Evolutionary conservation across 495 filamentous ascomycete genomes (phyloP).

Genomic region (Neurospora cerealis): DNA sequence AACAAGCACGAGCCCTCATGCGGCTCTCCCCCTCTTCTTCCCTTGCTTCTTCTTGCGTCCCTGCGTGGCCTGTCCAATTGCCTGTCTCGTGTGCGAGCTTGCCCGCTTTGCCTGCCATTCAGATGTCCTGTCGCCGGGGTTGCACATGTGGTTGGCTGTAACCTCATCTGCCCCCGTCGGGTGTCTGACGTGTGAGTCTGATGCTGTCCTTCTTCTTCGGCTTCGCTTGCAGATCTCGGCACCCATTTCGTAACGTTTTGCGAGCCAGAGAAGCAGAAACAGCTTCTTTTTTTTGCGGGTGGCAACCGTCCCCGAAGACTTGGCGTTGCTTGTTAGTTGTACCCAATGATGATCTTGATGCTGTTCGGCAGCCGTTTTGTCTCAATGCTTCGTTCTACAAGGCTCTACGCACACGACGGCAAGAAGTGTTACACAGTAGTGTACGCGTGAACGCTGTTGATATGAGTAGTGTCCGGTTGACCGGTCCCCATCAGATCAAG

Average conservation of each 20-base stretch:
- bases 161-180: background rate
- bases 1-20: conserved; percentile 15
- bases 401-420: background rate
- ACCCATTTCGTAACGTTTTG: background rate
- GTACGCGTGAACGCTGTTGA: background rate
- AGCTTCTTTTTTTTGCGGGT: conserved; percentile 1
- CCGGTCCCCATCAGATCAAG: background rate
- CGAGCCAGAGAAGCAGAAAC: background rate
- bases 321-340: background rate
- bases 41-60: background rate
- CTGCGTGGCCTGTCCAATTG: background rate
- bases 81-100: background rate
- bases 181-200: conserved; percentile 16
- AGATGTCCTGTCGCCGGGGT: background rate
- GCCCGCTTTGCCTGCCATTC: background rate
- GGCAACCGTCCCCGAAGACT: conserved; percentile 6
- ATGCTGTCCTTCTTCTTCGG: conserved; percentile 10
- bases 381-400: background rate
- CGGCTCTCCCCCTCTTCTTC: conserved; percentile 1
- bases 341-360: background rate
- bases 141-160: conserved; percentile 4
- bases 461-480: background rate
- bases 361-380: background rate
- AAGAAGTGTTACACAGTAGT: background rate
- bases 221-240: conserved; percentile 21